phyloP scores from a whole-genome alignment of 2,329 filamentous ascomycete genomes.

The Microcyclosporella mali region DNA sequence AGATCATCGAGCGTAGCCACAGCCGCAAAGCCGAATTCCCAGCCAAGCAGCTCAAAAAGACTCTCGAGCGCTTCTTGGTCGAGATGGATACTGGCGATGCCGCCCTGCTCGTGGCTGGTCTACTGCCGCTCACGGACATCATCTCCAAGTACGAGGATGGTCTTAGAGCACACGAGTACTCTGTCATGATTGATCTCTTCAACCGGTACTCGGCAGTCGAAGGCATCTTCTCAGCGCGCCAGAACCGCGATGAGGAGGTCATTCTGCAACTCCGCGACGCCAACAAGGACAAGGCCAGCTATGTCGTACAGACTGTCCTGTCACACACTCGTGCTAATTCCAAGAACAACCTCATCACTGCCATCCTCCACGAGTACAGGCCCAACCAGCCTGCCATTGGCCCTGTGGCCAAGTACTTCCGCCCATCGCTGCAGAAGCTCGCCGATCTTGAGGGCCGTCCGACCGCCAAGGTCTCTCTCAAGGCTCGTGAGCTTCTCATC shows the following conservation, averaged over 20 bases:
- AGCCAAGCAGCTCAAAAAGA: conserved; percentile 77
- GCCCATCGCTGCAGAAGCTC: conserved; percentile 72
- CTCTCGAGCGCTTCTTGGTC: conserved; percentile 79
- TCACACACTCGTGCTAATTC: conserved; percentile 88
- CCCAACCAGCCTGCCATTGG: conserved; percentile 88
- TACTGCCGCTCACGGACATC: conserved; percentile 71
- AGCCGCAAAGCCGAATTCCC: conserved; percentile 80
- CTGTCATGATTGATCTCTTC: conserved; percentile 71
- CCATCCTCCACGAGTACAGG: conserved; percentile 87
- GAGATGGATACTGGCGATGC: conserved; percentile 71
- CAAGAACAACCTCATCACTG: conserved; percentile 90
- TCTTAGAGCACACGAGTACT: conserved; percentile 83
- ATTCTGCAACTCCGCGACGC: conserved; percentile 90
- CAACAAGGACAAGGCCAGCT: conserved; percentile 84
- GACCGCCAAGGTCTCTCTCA: conserved; percentile 92
- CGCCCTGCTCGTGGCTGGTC: conserved; percentile 63
- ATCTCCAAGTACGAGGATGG: conserved; percentile 78
- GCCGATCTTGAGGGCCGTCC: conserved; percentile 81
- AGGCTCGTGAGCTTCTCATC: conserved; percentile 94
- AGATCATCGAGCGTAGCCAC: conserved; percentile 79
- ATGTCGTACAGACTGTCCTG: conserved; percentile 81
- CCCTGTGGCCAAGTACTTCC: conserved; percentile 82
- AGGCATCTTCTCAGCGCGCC: conserved; percentile 77
- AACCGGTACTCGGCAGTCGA: conserved; percentile 78
- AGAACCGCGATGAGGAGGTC: conserved; percentile 84